Percentiles rank a stretch among this genome's conserved stretches.
Evolutionary conservation across 192 early-diverging fungal genomes (phyloP).

Genomic region (Gaertneriomyces semiglobifer): DNA sequence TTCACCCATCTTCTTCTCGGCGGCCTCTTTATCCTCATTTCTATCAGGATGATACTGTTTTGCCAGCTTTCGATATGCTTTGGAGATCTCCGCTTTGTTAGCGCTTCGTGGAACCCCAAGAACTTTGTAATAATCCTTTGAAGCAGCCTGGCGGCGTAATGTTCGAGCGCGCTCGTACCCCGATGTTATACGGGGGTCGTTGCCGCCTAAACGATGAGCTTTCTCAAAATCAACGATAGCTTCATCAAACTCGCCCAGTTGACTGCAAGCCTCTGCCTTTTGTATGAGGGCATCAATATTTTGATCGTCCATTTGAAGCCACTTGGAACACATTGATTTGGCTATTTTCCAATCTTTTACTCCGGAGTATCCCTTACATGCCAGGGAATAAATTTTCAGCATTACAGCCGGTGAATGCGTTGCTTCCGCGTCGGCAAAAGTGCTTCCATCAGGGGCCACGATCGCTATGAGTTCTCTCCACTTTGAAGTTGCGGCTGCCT

Average conservation of each 20-base stretch:
- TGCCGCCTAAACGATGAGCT: constrained; percentile 63
- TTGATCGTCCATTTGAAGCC: constrained; percentile 66
- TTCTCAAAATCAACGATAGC: constrained; percentile 70
- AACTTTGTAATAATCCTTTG: constrained; percentile 95
- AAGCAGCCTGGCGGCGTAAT: constrained; percentile 52
- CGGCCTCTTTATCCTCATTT: constrained; percentile 65
- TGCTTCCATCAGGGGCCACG: constrained; percentile 17
- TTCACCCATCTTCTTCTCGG: constrained; percentile 84
- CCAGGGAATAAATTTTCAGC: constrained; percentile 45
- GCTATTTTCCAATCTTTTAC: constrained; percentile 56
- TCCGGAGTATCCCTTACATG: constrained; percentile 61
- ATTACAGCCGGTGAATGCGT: constrained; percentile 32
- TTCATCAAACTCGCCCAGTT: constrained; percentile 70
- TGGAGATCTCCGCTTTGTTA: constrained; percentile 76
- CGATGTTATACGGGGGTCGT: constrained; percentile 38
- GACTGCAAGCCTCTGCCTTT: constrained; percentile 67
- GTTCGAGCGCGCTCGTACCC: constrained; percentile 60
- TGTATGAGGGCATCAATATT: constrained; percentile 70
- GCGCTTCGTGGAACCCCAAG: constrained; percentile 77
- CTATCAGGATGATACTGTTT: constrained; percentile 73
- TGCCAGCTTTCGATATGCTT: constrained; percentile 85
- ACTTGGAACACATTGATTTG: constrained; percentile 65
- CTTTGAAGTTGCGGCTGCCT: constrained; percentile 51
- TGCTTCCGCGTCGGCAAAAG: constrained; percentile 43
- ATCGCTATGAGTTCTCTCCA: constrained; percentile 50